Conservation (phyloP, 768 basidiomycete species). For the Psilocybe cubensis region DNA sequence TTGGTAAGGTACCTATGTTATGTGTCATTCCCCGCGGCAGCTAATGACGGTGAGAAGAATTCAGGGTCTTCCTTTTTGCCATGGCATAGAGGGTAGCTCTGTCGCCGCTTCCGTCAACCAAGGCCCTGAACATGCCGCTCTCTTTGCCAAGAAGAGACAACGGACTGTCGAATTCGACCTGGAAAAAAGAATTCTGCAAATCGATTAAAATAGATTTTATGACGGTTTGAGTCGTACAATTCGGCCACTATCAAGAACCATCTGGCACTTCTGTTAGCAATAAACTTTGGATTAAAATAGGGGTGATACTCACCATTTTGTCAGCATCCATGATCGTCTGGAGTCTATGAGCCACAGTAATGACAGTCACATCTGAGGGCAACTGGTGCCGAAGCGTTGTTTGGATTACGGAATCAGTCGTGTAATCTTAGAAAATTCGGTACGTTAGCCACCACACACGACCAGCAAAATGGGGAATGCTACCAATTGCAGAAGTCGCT, state of each 20-base stretch:
- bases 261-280: conserved; percentile 26
- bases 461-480: conserved; percentile 2
- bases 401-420: conserved; percentile 72
- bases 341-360: conserved; percentile 72
- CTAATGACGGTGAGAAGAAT: conserved; percentile 12
- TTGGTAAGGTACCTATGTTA: neutral
- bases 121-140: conserved; percentile 19
- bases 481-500: conserved; percentile 54
- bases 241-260: conserved; percentile 60
- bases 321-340: conserved; percentile 71
- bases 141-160: conserved; percentile 16
- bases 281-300: conserved; percentile 17
- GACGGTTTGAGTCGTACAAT: conserved; percentile 36
- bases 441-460: conserved; percentile 3
- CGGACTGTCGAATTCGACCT: conserved; percentile 27
- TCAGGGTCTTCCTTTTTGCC: conserved; percentile 21
- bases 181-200: neutral
- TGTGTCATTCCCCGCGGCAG: conserved; percentile 3
- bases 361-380: conserved; percentile 56
- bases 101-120: conserved; percentile 27
- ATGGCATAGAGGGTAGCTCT: conserved; percentile 21
- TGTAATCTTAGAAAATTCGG: conserved; percentile 41
- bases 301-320: conserved; percentile 40
- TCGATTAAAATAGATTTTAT: neutral
- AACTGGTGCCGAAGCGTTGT: conserved; percentile 69